A percentile compares a stretch with the other conserved stretches of the same genome.
These are phyloP conservation scores for Trichoderma sp. DNA, from an alignment of 2,329 filamentous ascomycete species.

Conservation along the genomic window DNA sequence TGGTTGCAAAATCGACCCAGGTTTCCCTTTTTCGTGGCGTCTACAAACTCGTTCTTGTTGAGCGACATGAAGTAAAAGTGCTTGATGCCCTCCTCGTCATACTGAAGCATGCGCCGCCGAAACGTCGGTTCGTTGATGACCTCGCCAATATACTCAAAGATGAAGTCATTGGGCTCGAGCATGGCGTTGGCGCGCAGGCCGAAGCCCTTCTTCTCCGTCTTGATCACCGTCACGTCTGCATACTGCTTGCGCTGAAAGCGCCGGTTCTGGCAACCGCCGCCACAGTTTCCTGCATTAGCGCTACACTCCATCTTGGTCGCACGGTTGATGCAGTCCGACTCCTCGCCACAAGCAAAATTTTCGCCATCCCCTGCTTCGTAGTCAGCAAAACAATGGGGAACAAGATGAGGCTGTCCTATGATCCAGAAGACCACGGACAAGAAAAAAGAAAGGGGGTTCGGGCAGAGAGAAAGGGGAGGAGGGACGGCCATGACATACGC, in stretches of 20 bases:
- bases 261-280: constrained; percentile 86
- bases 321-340: constrained; percentile 98
- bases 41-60: constrained; percentile 93
- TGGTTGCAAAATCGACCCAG: constrained; percentile 98
- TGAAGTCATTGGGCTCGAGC: constrained; percentile 82
- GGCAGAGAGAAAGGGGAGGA: neutral
- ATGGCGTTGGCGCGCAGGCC: constrained; percentile 81
- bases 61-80: constrained; percentile 99
- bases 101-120: constrained; percentile 85
- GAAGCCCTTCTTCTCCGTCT: constrained; percentile 96
- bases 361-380: constrained; percentile 53
- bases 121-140: constrained; percentile 94
- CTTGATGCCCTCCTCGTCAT: constrained; percentile 94
- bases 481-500: constrained; percentile 62
- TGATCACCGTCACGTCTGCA: constrained; percentile 90
- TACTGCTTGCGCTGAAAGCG: constrained; percentile 90
- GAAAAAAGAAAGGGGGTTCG: neutral
- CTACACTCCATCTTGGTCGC: constrained; percentile 96
- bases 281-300: constrained; percentile 79
- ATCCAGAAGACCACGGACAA: neutral
- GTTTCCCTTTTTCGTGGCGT: constrained; percentile 95
- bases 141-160: constrained; percentile 98
- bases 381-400: constrained; percentile 16
- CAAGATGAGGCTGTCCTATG: neutral
- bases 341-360: constrained; percentile 90